Percentiles rank a stretch among this genome's conserved stretches.
Evolutionary conservation across 805 yeast species (phyloP).

Genomic region (Wickerhamomyces sydowiorum): DNA sequence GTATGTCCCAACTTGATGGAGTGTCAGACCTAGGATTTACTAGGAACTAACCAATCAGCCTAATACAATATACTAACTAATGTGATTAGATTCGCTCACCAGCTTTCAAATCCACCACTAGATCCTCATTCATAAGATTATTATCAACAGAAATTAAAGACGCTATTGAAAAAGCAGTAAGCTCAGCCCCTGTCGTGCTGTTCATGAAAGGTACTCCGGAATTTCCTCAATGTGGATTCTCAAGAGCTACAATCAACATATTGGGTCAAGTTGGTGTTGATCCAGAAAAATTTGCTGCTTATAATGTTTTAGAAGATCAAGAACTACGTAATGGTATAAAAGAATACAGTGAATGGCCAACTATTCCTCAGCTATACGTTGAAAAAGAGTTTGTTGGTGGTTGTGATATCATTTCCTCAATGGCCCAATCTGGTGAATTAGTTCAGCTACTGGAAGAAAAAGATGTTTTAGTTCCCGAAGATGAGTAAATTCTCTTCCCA

Average conservation of each 20-base stretch:
- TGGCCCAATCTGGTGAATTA: slow-evolving; percentile 91
- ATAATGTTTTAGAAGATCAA: slow-evolving; percentile 90
- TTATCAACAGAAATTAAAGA: slow-evolving; percentile 72
- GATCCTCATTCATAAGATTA: slow-evolving; percentile 29
- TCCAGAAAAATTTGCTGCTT: slow-evolving; percentile 94
- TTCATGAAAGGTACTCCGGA: slow-evolving; percentile 99
- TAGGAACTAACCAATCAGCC: too few relatives aligned
- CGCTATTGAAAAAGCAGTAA: slow-evolving; percentile 84
- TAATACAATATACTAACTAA: background rate
- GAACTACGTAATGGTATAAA: slow-evolving; percentile 94
- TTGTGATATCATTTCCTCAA: slow-evolving; percentile 87
- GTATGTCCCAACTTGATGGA: too few relatives aligned
- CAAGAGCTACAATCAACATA: slow-evolving; percentile 88
- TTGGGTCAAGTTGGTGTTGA: slow-evolving; percentile 97
- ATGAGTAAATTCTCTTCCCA: slow-evolving; percentile 30
- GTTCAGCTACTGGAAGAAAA: slow-evolving; percentile 77
- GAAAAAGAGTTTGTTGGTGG: slow-evolving; percentile 94
- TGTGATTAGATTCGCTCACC: slow-evolving; percentile 9
- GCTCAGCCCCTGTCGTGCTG: slow-evolving; percentile 87
- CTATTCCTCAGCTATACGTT: slow-evolving; percentile 93
- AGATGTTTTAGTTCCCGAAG: slow-evolving; percentile 74
- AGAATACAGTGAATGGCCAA: slow-evolving; percentile 96
- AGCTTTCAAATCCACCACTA: slow-evolving; percentile 4
- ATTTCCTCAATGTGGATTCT: slow-evolving; percentile 96
- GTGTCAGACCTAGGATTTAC: too few relatives aligned